These are phyloP conservation scores for Chrysosporium keratinophilum DNA, from an alignment of 2,329 filamentous ascomycete genomes.

Conservation along the genomic window DNA sequence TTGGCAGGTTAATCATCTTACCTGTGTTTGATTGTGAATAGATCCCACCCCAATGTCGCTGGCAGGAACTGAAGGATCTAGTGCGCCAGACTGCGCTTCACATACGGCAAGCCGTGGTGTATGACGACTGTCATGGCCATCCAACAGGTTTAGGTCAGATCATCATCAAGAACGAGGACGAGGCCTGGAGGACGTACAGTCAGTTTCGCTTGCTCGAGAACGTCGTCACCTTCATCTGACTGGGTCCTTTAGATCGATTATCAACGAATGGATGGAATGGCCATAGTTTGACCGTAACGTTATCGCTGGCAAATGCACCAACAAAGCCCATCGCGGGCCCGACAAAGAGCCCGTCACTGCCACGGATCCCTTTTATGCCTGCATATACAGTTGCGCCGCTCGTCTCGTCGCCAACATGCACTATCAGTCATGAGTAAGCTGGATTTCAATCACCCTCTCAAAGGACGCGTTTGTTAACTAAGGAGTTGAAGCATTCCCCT, in stretches of 20 bases:
- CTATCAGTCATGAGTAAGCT: conserved; percentile 31
- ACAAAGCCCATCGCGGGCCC: conserved; percentile 35
- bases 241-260: conserved; percentile 27
- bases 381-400: conserved; percentile 28
- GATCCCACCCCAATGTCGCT: conserved; percentile 36
- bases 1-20: neutral
- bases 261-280: conserved; percentile 37
- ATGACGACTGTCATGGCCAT: conserved; percentile 35
- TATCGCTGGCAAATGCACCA: conserved; percentile 33
- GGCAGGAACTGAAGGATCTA: conserved; percentile 38
- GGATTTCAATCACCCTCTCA: neutral
- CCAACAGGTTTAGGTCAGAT: conserved; percentile 37
- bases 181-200: conserved; percentile 38
- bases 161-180: conserved; percentile 37
- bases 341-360: conserved; percentile 29
- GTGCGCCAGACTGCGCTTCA: conserved; percentile 36
- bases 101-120: conserved; percentile 37
- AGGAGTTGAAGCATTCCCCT: conserved; percentile 11
- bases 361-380: conserved; percentile 22
- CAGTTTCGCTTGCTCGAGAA: neutral
- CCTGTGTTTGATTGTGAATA: conserved; percentile 14
- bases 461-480: neutral
- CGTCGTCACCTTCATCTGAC: neutral
- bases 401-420: conserved; percentile 26
- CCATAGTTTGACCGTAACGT: conserved; percentile 34